Evolutionary conservation across 805 yeast species (phyloP), one percentile per base, ranked within the genome.

Genomic region (Zygosaccharomyces siamensis): DNA sequence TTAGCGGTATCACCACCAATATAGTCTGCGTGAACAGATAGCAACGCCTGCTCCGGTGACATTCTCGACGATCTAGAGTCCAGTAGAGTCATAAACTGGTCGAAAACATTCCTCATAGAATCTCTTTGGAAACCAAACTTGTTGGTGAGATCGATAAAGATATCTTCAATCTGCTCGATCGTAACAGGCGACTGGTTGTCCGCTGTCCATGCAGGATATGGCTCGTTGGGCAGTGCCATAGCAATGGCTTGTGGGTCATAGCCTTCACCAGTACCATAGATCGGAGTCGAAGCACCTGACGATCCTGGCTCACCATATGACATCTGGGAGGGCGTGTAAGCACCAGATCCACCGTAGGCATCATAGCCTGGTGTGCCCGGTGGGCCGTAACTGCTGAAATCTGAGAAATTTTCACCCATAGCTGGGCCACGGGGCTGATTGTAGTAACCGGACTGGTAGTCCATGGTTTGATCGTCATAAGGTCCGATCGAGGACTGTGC

Each of bases 121-220:
- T 86, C 95, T 77, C 95, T 82, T 72, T 86, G 95, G 77, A 86
- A 86, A 64, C 95, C 95, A 63, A 86, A 86, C 69, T 81, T 83
- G 71, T 86, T 86, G 38, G 92, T 75, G 67, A 86, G 74, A 68
- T 86, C 93, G 62, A 86, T 86, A 65, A 86, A 86, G 33, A 86
- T 80, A 72, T 86, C 95, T 72, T 86, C 95, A 64, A 86, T 84
- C 67, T 86, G 92, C 69, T 86, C 93, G 47, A 86, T 78, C 43
- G 88, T 76, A 49, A 85, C 84, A 10, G 95, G 95, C 23, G 92
- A 89, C 68, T 86, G 92, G 49, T 86, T 90, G 70, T 93, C 98
- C 41, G 95, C 95, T 23, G 97, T 87, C 99, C 99, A 93, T 45
- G 99, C 98, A 39, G 99, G 99, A 69, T 92, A 93, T 30, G 99